phyloP scores from a whole-genome alignment of 2,329 filamentous ascomycete genomes.

The Alternaria metachromatica region DNA sequence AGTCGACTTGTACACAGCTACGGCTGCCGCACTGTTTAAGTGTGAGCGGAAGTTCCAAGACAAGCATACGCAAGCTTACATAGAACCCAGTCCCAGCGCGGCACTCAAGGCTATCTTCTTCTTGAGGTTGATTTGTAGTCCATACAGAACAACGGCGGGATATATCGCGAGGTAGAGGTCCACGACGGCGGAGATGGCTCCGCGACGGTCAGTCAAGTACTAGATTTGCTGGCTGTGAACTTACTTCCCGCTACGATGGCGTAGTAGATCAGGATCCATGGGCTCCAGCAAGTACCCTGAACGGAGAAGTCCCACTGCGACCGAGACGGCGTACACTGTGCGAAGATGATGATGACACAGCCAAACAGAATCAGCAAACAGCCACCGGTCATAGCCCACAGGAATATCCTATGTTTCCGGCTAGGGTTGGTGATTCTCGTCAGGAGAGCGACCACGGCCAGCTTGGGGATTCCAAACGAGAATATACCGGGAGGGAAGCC shows the following conservation, averaged over 20 bases:
- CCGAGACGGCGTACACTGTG: neutral
- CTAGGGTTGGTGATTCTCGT: conserved; percentile 1
- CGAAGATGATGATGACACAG: neutral
- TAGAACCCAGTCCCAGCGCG: neutral
- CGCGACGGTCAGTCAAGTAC: neutral
- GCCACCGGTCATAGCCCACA: neutral
- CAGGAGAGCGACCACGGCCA: neutral
- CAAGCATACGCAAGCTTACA: neutral
- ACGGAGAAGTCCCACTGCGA: neutral
- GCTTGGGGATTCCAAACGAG: neutral
- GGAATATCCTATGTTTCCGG: neutral
- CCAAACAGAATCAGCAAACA: neutral
- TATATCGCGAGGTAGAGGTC: conserved; percentile 1
- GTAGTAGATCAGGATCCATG: neutral
- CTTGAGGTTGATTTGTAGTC: neutral
- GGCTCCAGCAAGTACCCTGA: neutral
- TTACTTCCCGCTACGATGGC: neutral
- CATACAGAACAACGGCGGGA: neutral
- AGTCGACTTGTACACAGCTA: conserved; percentile 1
- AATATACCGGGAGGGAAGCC: neutral
- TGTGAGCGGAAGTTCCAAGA: neutral
- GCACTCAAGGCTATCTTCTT: neutral
- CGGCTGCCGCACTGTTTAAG: neutral
- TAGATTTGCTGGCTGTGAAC: neutral
- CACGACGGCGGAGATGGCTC: neutral